phyloP scores from a whole-genome alignment of 306 rosid genomes.

The Calophaca sinica region DNA sequence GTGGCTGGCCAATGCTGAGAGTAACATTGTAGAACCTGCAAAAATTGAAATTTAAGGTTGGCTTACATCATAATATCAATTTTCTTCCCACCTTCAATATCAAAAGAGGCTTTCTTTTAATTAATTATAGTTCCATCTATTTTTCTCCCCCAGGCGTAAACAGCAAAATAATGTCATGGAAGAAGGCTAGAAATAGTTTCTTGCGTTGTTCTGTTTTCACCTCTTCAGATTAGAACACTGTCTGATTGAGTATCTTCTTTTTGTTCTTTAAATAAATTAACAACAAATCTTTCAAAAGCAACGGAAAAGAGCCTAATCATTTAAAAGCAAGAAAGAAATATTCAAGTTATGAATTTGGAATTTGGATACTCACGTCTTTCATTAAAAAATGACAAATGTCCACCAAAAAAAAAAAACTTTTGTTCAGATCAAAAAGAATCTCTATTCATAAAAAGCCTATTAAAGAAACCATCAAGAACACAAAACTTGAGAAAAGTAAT shows the following conservation, averaged over 20 bases:
- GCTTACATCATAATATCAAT: neutral
- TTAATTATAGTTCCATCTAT: too few relatives aligned
- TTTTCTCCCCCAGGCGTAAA: too few relatives aligned
- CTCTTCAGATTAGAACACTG: too few relatives aligned
- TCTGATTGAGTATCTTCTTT: neutral
- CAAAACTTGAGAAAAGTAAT: conserved; percentile 16
- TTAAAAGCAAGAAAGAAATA: too few relatives aligned
- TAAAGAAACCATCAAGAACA: neutral
- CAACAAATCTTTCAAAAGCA: neutral
- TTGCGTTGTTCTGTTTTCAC: too few relatives aligned
- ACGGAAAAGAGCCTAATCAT: neutral
- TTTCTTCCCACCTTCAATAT: neutral
- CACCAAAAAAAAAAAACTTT: neutral
- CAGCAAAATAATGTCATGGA: too few relatives aligned
- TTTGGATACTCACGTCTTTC: too few relatives aligned
- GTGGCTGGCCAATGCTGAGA: conserved; percentile 79
- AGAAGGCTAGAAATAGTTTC: too few relatives aligned
- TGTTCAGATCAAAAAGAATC: neutral
- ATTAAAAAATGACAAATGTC: neutral
- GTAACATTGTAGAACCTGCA: conserved; percentile 88
- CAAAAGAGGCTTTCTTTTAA: neutral
- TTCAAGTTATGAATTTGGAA: too few relatives aligned
- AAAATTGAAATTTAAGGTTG: conserved; percentile 20
- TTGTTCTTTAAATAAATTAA: neutral
- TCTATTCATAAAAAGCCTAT: neutral